Conservation (phyloP, 352 stramenopile genomes). For the Aphanomyces invadans region DNA sequence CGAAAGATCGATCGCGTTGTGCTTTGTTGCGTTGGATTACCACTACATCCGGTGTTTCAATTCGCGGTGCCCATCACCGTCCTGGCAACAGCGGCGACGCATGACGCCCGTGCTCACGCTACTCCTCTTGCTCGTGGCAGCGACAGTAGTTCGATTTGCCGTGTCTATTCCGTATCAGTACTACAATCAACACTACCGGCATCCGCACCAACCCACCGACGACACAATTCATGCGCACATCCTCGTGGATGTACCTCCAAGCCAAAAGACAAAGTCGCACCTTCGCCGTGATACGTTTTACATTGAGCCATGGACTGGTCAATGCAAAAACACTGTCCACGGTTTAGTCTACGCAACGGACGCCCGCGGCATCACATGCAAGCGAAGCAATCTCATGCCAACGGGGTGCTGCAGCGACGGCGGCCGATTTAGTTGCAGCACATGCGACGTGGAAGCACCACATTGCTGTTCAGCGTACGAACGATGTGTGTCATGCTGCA, state of each 20-base stretch:
- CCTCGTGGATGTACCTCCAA: slow-evolving; percentile 39
- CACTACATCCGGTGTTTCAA: slow-evolving; percentile 21
- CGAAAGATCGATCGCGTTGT: background rate
- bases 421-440: slow-evolving; percentile 53
- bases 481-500: slow-evolving; percentile 71
- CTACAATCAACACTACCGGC: background rate
- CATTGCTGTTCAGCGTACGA: slow-evolving; percentile 65
- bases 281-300: slow-evolving; percentile 38
- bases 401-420: slow-evolving; percentile 57
- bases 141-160: slow-evolving; percentile 14
- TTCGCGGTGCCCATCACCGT: background rate
- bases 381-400: slow-evolving; percentile 35
- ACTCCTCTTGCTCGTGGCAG: background rate
- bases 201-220: slow-evolving; percentile 3
- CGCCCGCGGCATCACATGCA: slow-evolving; percentile 43
- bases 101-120: slow-evolving; percentile 18
- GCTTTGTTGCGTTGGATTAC: slow-evolving; percentile 1
- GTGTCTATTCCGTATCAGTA: slow-evolving; percentile 9
- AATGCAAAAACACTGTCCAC: slow-evolving; percentile 54
- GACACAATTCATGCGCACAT: slow-evolving; percentile 56
- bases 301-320: slow-evolving; percentile 29
- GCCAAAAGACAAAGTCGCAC: slow-evolving; percentile 28
- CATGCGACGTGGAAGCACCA: slow-evolving; percentile 52
- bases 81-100: background rate
- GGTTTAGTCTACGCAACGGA: slow-evolving; percentile 43